Conservation (phyloP, 169 alveolate species). For the Babesia divergens region DNA sequence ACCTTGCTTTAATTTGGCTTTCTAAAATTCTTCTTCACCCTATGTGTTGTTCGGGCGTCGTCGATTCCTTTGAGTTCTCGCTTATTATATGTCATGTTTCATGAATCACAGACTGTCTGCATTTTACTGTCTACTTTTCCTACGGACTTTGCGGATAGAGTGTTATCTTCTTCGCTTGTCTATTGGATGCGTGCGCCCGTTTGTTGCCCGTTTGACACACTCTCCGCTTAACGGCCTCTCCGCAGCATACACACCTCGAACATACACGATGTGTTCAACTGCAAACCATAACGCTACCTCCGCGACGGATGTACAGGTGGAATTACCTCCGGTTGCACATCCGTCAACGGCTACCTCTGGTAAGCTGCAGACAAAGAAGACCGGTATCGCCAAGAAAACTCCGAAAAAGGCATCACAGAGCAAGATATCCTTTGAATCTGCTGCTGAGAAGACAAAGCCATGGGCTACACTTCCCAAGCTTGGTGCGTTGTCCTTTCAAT, state of each 20-base stretch:
- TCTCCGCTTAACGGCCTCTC: not conserved
- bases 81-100: not conserved
- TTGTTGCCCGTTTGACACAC: not conserved
- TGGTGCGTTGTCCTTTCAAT: constrained; percentile 3
- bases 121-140: not conserved
- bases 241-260: not conserved
- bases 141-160: not conserved
- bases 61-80: not conserved
- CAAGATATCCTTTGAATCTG: constrained; percentile 5
- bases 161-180: not conserved
- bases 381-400: constrained; percentile 16
- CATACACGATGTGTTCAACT: constrained; percentile 1
- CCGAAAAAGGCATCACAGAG: constrained; percentile 39
- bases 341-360: not conserved
- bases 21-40: not conserved
- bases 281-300: not conserved
- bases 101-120: not conserved
- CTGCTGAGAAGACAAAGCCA: constrained; percentile 13
- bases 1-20: constrained; percentile 49
- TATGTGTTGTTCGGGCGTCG: not conserved
- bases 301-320: constrained; percentile 14
- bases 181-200: not conserved
- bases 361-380: constrained; percentile 22
- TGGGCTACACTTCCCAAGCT: constrained; percentile 54
- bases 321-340: not conserved